A percentile compares a stretch with the other conserved stretches of the same genome.
Conservation (phyloP, 1,284 basidiomycete genomes). For the Naganishia albida region DNA sequence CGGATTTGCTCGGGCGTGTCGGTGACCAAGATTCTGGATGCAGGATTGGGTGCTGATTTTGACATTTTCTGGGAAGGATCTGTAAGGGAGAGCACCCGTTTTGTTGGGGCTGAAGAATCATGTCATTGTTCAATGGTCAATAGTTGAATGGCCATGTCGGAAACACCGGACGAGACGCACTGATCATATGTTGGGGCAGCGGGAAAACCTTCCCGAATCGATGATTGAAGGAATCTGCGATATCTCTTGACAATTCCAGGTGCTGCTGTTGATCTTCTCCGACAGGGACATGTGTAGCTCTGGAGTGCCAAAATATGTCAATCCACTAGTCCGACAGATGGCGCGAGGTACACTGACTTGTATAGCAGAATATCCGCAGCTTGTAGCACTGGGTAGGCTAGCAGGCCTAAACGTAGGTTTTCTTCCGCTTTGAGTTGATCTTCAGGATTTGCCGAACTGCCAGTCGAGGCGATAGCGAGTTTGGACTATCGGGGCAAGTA, state of each 20-base stretch:
- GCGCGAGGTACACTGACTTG: constrained; percentile 56
- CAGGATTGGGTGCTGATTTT: constrained; percentile 77
- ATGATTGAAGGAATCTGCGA: constrained; percentile 79
- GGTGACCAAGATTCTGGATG: constrained; percentile 84
- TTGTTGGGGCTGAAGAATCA: constrained; percentile 64
- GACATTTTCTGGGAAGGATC: constrained; percentile 92
- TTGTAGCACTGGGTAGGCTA: constrained; percentile 91
- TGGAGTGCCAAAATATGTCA: constrained; percentile 44
- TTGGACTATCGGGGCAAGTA: constrained; percentile 24
- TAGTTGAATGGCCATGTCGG: not conserved
- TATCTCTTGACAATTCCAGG: constrained; percentile 79
- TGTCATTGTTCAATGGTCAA: not conserved
- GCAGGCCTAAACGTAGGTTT: constrained; percentile 76
- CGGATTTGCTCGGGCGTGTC: constrained; percentile 67
- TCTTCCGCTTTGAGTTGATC: constrained; percentile 73
- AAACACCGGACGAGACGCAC: constrained; percentile 57
- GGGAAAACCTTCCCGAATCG: constrained; percentile 63
- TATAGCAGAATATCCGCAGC: constrained; percentile 90
- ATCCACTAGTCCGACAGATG: too few relatives aligned
- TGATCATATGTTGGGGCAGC: constrained; percentile 70
- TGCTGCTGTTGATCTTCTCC: constrained; percentile 96
- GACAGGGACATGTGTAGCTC: constrained; percentile 89
- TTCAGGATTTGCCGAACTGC: constrained; percentile 69
- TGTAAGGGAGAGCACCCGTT: constrained; percentile 77
- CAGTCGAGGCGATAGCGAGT: constrained; percentile 1